Percentiles rank a stretch among this genome's conserved stretches.
Evolutionary conservation across 768 basidiomycete species (phyloP).

Genomic region (Boletus coccyginus): DNA sequence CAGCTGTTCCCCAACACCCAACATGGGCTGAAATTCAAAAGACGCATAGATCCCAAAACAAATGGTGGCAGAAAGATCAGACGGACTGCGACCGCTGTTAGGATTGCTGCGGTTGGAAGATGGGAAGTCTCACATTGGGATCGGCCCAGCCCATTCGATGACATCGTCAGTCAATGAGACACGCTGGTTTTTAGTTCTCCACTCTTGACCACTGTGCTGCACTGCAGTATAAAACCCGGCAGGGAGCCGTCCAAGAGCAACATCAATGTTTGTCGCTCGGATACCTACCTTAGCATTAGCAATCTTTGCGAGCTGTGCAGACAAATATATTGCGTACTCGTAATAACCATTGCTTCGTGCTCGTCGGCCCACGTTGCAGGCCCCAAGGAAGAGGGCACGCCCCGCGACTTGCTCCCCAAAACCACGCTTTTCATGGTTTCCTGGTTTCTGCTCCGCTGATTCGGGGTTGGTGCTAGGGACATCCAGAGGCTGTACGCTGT

Average conservation of each 20-base stretch:
- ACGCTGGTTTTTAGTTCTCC: background rate
- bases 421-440: too few species aligned
- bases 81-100: background rate
- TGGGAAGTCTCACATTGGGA: background rate
- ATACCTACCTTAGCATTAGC: background rate
- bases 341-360: too few species aligned
- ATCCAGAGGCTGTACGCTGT: too few species aligned
- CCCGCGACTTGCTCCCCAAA: too few species aligned
- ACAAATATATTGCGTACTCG: too few species aligned
- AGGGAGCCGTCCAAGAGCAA: background rate
- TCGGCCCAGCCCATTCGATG: constrained; percentile 2
- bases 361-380: too few species aligned
- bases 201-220: background rate
- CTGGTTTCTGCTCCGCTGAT: too few species aligned
- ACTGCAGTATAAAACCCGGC: background rate
- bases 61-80: background rate
- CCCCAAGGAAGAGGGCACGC: too few species aligned
- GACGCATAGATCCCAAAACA: constrained; percentile 1
- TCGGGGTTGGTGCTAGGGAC: too few species aligned
- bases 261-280: background rate
- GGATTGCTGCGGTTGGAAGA: background rate
- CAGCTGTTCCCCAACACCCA: constrained; percentile 3
- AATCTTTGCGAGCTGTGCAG: background rate
- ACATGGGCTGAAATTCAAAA: background rate
- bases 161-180: background rate